Conservation (phyloP, 495 filamentous ascomycete species). For the Ramalina peruviana region DNA sequence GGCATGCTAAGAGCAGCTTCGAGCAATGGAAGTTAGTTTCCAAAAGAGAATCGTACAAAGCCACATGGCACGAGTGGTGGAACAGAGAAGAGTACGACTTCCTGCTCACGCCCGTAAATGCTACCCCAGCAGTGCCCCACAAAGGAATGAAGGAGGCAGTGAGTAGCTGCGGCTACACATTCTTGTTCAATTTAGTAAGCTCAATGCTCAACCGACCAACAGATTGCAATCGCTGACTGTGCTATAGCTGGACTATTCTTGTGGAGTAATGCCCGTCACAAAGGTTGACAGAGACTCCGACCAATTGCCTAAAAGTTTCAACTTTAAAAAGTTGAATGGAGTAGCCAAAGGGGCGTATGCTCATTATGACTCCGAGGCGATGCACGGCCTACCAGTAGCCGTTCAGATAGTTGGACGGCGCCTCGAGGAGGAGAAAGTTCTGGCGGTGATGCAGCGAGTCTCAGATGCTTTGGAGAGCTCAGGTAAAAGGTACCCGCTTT, state of each 20-base stretch:
- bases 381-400: constrained; percentile 78
- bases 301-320: constrained; percentile 41
- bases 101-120: constrained; percentile 73
- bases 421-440: constrained; percentile 84
- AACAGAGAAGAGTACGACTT: constrained; percentile 55
- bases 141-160: constrained; percentile 78
- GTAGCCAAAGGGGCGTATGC: constrained; percentile 76
- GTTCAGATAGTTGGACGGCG: constrained; percentile 77
- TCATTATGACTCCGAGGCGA: constrained; percentile 68
- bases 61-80: constrained; percentile 76
- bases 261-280: constrained; percentile 75
- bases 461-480: constrained; percentile 57
- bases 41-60: constrained; percentile 62
- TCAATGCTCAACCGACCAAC: too few species aligned
- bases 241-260: constrained; percentile 63
- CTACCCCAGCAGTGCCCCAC: constrained; percentile 80
- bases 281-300: constrained; percentile 64
- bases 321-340: constrained; percentile 51
- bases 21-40: constrained; percentile 74
- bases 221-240: background rate
- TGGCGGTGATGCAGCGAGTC: constrained; percentile 68
- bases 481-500: constrained; percentile 44
- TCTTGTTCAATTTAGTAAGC: constrained; percentile 76
- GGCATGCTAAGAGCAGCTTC: constrained; percentile 52
- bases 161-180: constrained; percentile 85